Evolutionary conservation across 495 filamentous ascomycete genomes (phyloP).

Genomic region (Penicillium waksmanii): DNA sequence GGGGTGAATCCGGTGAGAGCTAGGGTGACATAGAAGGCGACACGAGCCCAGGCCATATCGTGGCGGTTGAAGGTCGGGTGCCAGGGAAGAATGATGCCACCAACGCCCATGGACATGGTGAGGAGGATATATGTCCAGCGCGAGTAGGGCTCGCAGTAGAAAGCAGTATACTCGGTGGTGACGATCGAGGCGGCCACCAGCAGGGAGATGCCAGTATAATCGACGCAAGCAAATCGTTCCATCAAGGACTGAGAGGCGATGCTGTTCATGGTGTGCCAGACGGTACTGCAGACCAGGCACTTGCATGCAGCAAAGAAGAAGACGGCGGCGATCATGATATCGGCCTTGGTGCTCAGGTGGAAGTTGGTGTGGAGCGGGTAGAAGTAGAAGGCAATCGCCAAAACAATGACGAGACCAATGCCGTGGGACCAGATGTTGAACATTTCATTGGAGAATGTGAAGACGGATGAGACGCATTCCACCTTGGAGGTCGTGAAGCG

Average conservation of each 20-base stretch:
- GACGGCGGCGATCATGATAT: slow-evolving; percentile 84
- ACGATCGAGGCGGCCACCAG: slow-evolving; percentile 97
- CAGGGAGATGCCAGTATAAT: slow-evolving; percentile 97
- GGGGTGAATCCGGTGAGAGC: slow-evolving; percentile 91
- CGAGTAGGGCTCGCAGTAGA: slow-evolving; percentile 92
- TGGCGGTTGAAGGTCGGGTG: slow-evolving; percentile 91
- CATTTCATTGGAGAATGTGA: slow-evolving; percentile 85
- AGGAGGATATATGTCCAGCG: slow-evolving; percentile 85
- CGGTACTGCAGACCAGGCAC: slow-evolving; percentile 89
- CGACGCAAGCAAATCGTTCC: slow-evolving; percentile 96
- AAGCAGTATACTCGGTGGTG: slow-evolving; percentile 97
- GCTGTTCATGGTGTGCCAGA: slow-evolving; percentile 98
- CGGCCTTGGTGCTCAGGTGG: slow-evolving; percentile 78
- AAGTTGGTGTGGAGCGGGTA: slow-evolving; percentile 89
- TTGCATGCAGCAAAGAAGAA: slow-evolving; percentile 99
- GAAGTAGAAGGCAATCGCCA: slow-evolving; percentile 93
- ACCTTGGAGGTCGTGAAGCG: slow-evolving; percentile 88
- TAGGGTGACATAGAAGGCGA: slow-evolving; percentile 88
- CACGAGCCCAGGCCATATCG: slow-evolving; percentile 90
- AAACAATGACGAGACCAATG: slow-evolving; percentile 82
- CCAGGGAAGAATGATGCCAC: slow-evolving; percentile 93
- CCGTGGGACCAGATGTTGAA: slow-evolving; percentile 98
- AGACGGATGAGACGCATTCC: slow-evolving; percentile 82
- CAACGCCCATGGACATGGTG: slow-evolving; percentile 80
- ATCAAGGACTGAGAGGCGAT: slow-evolving; percentile 87